Percentiles rank a stretch among this genome's conserved stretches.
These are phyloP conservation scores for Gynochthodes officinalis DNA, from an alignment of 257 asterid species.

Conservation along the genomic window DNA sequence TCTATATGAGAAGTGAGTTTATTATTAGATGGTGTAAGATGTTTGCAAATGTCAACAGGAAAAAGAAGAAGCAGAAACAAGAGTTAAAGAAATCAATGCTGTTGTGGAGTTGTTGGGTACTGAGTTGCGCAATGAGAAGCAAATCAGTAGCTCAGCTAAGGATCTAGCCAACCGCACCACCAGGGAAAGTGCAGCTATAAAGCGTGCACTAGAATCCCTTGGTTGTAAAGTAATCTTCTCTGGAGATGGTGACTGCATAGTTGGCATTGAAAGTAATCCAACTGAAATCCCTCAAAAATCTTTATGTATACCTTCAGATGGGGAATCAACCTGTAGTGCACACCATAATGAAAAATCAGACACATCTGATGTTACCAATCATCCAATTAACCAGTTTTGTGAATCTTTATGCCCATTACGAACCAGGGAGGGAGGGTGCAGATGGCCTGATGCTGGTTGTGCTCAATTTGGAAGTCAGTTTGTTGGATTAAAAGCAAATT, in stretches of 20 bases:
- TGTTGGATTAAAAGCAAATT: constrained; percentile 85
- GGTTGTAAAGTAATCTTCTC: constrained; percentile 78
- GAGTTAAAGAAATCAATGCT: constrained; percentile 41
- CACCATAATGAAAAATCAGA: constrained; percentile 43
- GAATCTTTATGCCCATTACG: constrained; percentile 77
- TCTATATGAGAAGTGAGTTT: neutral
- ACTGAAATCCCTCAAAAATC: constrained; percentile 64
- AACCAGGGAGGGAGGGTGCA: constrained; percentile 76
- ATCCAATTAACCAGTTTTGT: constrained; percentile 59
- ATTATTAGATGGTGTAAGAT: neutral
- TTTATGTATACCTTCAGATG: constrained; percentile 32
- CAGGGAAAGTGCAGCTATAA: constrained; percentile 68
- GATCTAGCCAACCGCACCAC: constrained; percentile 64
- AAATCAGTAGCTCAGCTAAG: constrained; percentile 57
- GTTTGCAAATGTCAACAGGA: constrained; percentile 49
- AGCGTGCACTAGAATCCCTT: constrained; percentile 79
- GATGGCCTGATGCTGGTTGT: constrained; percentile 89
- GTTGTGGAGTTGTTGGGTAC: constrained; percentile 52
- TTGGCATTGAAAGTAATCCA: constrained; percentile 59
- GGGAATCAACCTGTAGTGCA: constrained; percentile 33
- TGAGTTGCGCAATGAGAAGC: constrained; percentile 71
- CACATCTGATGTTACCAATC: constrained; percentile 36
- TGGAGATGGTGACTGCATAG: constrained; percentile 72
- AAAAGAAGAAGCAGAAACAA: constrained; percentile 74
- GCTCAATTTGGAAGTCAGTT: constrained; percentile 81